Evolutionary conservation across 225 moss, liverwort and hornwort species (phyloP), one percentile per base, ranked within the genome.

Genomic region (Physcomitrium patens): DNA sequence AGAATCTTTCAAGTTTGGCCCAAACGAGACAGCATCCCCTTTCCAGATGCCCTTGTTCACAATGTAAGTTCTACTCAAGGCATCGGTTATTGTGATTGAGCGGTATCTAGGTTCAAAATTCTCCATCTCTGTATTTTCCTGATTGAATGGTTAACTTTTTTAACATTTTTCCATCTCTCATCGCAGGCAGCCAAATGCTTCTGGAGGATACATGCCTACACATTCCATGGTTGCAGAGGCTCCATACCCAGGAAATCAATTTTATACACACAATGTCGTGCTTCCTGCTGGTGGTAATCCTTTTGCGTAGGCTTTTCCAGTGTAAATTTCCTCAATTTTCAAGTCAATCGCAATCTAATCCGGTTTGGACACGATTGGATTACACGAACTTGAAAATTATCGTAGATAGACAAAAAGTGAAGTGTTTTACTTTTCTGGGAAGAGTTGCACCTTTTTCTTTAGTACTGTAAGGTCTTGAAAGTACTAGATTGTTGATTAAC

Each of bases 211-310:
- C 67, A 20, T 78, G 63, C 46, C 85, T 12, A 14, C 75, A 4
- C 80, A 75, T 26, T 69, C 77, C 18, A 85, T 73, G 17, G 56
- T 73, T 16, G 82, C 73, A 76, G 85, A 85, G 48, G 74, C 72
- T 67, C 63, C 88, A 3, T 85, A 78, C 60, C 63, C 83, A 59
- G 83, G 80, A 62, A 76, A 62, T 68, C 85, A 88, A 54, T 71
- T 78, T 2, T 85, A 72, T 26, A 51, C 66, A 24, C 85, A 85
- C 13, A 85, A 78, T 18, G 62, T 85, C 13, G 82, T 83, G 11
- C 78, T 85, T 52, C 88, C 88, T 7, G 85, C 88, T 27, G 83
- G 78, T 55, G 78, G 85, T 24, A 88, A 88, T 51, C 88, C 88
- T 53, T 88, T 88, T 7, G 31, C 31, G 46, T 68, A 7, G 41